phyloP scores from a whole-genome alignment of 202 grass and related monocot species.

The Schoenoplectus triqueter region DNA sequence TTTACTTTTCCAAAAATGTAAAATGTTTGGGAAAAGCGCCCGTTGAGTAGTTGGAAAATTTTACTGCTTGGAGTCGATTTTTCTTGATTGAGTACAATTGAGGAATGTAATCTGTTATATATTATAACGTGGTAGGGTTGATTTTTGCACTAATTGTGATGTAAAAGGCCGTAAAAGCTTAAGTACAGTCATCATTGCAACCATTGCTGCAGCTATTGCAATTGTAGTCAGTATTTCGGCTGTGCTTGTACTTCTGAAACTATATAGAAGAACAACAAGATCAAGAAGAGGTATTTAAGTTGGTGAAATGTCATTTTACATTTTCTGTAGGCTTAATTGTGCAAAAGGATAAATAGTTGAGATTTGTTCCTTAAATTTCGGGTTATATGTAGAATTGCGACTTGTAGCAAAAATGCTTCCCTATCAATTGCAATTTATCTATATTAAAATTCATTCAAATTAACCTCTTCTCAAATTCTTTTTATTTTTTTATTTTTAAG shows the following conservation, averaged over 20 bases:
- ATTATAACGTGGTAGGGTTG: background rate
- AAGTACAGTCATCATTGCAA: slow-evolving; percentile 15
- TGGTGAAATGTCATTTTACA: background rate
- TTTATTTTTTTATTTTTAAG: no score
- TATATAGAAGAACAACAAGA: slow-evolving; percentile 18
- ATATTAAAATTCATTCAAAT: background rate
- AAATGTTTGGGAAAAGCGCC: background rate
- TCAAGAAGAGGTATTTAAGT: background rate
- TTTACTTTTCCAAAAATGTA: background rate
- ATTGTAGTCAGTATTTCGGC: background rate
- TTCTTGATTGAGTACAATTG: background rate
- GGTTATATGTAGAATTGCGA: background rate
- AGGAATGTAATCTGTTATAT: background rate
- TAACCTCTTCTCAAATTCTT: no score
- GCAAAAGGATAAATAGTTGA: background rate
- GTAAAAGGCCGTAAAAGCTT: background rate
- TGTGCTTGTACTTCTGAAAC: background rate
- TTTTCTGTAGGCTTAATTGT: background rate
- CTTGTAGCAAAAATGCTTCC: background rate
- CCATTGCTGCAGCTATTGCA: background rate
- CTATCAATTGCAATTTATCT: background rate
- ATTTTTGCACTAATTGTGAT: slow-evolving; percentile 5
- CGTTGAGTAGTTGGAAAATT: background rate
- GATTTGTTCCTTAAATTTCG: background rate
- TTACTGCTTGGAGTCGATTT: background rate